Conservation (phyloP, 1,284 basidiomycete genomes). For the Pterulicium gracile region DNA sequence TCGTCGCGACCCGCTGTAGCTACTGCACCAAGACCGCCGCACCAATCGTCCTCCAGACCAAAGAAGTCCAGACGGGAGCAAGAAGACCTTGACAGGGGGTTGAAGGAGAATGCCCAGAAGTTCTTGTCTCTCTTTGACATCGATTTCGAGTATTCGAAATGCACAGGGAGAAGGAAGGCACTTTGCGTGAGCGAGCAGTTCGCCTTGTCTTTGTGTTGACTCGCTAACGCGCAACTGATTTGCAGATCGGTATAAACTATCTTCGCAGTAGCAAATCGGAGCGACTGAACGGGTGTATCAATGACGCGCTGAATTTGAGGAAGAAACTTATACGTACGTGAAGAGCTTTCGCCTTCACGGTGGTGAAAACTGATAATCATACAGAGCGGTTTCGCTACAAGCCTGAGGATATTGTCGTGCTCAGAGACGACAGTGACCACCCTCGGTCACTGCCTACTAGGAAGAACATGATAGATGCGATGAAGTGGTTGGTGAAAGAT, state of each 20-base stretch:
- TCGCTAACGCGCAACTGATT: conserved; percentile 7
- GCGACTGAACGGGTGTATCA: conserved; percentile 70
- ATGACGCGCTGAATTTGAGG: conserved; percentile 68
- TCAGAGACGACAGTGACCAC: conserved; percentile 64
- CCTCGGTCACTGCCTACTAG: conserved; percentile 59
- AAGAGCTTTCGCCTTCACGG: background rate
- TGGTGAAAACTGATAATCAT: background rate
- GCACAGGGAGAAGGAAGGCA: conserved; percentile 62
- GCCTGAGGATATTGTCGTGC: conserved; percentile 62
- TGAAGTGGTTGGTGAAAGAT: conserved; percentile 78
- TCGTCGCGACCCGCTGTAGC: too few species aligned
- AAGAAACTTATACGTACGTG: conserved; percentile 59
- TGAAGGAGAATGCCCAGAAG: too few species aligned
- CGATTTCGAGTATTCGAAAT: conserved; percentile 55
- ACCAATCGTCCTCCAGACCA: conserved; percentile 9
- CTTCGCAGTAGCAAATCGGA: conserved; percentile 46
- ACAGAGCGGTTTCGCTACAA: conserved; percentile 57
- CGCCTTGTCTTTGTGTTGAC: conserved; percentile 1
- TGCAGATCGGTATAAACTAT: conserved; percentile 76
- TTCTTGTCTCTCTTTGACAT: too few species aligned
- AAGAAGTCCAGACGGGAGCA: conserved; percentile 11
- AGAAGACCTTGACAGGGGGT: too few species aligned
- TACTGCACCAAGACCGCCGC: conserved; percentile 1
- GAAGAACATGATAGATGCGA: conserved; percentile 72
- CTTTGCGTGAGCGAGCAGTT: conserved; percentile 63